Conservation (phyloP, 2,329 filamentous ascomycete species). For the Aspergillus fijiensis region DNA sequence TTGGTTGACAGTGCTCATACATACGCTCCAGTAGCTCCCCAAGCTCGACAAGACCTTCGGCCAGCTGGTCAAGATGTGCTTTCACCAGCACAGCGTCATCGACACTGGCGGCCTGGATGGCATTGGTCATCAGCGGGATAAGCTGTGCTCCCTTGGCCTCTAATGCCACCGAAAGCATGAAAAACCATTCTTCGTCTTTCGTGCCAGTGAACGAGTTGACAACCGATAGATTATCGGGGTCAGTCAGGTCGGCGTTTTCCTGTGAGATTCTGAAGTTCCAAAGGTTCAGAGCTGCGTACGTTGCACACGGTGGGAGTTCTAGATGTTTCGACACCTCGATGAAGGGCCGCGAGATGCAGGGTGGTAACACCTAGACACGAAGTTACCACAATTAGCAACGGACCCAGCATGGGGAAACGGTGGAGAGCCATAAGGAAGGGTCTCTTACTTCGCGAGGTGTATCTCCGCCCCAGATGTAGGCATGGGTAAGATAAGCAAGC, state of each 20-base stretch:
- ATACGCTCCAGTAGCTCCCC: constrained; percentile 48
- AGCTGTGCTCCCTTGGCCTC: constrained; percentile 49
- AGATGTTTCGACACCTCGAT: constrained; percentile 38
- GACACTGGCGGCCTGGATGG: constrained; percentile 46
- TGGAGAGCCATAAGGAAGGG: background rate
- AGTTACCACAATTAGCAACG: background rate
- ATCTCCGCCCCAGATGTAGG: constrained; percentile 81
- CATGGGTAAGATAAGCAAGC: constrained; percentile 73
- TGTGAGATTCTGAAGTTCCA: constrained; percentile 38
- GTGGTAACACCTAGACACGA: constrained; percentile 35
- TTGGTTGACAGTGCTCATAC: constrained; percentile 51
- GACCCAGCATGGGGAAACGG: too few relatives aligned
- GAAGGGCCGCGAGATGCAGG: constrained; percentile 37
- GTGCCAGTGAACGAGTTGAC: constrained; percentile 41
- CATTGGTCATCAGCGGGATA: constrained; percentile 35
- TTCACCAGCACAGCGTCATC: constrained; percentile 41
- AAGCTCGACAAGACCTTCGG: constrained; percentile 44
- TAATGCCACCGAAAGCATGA: constrained; percentile 54
- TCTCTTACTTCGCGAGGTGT: constrained; percentile 62
- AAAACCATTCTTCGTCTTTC: constrained; percentile 49
- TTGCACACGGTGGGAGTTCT: constrained; percentile 43
- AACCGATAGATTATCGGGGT: constrained; percentile 37
- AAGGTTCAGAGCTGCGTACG: constrained; percentile 43
- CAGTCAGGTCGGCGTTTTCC: constrained; percentile 31
- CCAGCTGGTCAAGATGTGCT: constrained; percentile 42